phyloP scores from a whole-genome alignment of 192 early-diverging fungal species.

The Polychytrium aggregatum region DNA sequence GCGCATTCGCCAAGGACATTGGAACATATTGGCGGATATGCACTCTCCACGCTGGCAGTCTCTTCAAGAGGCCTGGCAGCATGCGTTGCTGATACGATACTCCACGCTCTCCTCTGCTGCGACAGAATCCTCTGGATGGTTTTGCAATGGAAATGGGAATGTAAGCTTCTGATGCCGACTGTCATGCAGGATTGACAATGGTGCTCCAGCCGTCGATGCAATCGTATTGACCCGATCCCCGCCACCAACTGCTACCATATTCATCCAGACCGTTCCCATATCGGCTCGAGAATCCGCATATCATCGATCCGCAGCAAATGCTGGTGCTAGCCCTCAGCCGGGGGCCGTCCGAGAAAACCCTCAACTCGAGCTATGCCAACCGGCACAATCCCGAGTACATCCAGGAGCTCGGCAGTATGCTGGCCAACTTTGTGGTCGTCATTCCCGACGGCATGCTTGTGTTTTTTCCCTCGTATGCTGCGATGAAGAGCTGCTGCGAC shows the following conservation, averaged over 20 bases:
- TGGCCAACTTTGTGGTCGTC: conserved; percentile 25
- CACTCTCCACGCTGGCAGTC: too few species aligned
- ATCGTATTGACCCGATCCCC: too few species aligned
- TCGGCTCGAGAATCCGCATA: conserved; percentile 50
- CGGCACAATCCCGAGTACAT: conserved; percentile 23
- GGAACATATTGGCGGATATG: too few species aligned
- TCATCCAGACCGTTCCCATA: conserved; percentile 15
- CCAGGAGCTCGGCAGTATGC: conserved; percentile 31
- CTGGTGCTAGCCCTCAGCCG: conserved; percentile 39
- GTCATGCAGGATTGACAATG: background rate
- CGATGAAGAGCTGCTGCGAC: conserved; percentile 26
- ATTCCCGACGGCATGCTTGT: conserved; percentile 42
- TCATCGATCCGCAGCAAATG: conserved; percentile 50
- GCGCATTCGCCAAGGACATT: too few species aligned
- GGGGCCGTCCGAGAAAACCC: conserved; percentile 26
- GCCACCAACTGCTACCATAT: background rate
- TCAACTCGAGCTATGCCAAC: conserved; percentile 34
- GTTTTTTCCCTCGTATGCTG: conserved; percentile 38
- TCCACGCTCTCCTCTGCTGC: background rate
- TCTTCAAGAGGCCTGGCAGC: too few species aligned
- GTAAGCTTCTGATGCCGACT: conserved; percentile 5
- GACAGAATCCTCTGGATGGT: conserved; percentile 34
- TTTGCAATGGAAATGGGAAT: conserved; percentile 47
- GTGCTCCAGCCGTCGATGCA: too few species aligned
- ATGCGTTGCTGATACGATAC: background rate